phyloP scores from a whole-genome alignment of 106 monocot species.

The Allium sativum region DNA sequence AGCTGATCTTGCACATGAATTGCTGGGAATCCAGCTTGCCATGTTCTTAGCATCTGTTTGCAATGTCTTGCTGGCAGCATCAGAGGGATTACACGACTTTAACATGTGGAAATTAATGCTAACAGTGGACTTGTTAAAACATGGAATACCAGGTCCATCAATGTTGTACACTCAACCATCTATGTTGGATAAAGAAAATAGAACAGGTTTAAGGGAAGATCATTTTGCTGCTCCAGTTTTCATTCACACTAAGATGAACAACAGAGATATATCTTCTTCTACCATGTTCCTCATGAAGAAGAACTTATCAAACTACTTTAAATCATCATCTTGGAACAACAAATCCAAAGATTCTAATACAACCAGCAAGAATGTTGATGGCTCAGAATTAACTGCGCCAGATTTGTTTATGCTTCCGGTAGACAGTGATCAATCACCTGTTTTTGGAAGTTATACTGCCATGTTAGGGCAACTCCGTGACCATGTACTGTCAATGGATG shows the following conservation, averaged over 20 bases:
- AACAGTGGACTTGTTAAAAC: constrained; percentile 93
- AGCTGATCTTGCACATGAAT: constrained; percentile 85
- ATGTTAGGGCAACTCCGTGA: constrained; percentile 48
- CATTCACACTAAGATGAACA: constrained; percentile 71
- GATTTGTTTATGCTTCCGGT: constrained; percentile 65
- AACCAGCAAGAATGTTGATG: constrained; percentile 3
- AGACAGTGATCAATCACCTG: constrained; percentile 23
- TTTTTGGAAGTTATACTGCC: constrained; percentile 34
- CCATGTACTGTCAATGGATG: constrained; percentile 56
- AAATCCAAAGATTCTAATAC: constrained; percentile 19
- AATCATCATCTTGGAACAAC: constrained; percentile 35
- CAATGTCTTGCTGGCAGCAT: constrained; percentile 72
- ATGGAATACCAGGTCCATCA: constrained; percentile 85
- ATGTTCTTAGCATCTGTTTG: constrained; percentile 88
- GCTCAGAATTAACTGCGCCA: constrained; percentile 16
- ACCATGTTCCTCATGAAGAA: constrained; percentile 34
- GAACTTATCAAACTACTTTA: constrained; percentile 38
- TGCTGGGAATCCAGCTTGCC: constrained; percentile 88
- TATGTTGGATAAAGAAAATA: constrained; percentile 52
- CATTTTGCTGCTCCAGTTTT: constrained; percentile 61
- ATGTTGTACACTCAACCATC: constrained; percentile 28
- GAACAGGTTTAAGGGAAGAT: constrained; percentile 25
- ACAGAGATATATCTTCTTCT: constrained; percentile 52
- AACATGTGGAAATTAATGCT: constrained; percentile 79
- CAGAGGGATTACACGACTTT: constrained; percentile 79